Base-by-base conservation (phyloP, 768 basidiomycete species). In the Boletus insuetus region DNA sequence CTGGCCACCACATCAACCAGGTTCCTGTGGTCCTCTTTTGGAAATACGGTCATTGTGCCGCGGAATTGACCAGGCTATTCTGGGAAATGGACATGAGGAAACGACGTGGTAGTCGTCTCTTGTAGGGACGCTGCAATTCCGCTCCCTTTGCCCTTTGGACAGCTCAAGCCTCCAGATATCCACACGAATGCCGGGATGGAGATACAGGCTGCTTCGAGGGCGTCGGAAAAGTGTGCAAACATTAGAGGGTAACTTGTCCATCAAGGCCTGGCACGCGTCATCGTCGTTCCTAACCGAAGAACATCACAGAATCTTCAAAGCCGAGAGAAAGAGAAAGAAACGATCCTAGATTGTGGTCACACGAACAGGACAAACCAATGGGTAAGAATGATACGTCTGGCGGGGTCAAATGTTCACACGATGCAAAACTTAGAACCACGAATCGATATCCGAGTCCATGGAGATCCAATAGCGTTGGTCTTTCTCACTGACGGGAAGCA, bases 401-500 rank as follows among this genome's bases (percentile, higher is more conserved):
- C 3, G 20, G 11, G 22, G 4, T 2, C 16, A 4, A 8, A 12
- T 47, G 6, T 34, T 37, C n/a, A 49, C 31, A 35, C n/a, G 7
- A 8, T 29, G 22, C 17, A 37, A 44, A 16, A 16, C 20, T 6
- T 12, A 51, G 54, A 46, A 17, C 22, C 38, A 32, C 29, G 9
- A 32, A 26, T 51, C 44, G n/a, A 46, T 46, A 29, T 34, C 38
- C 43, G n/a, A 26, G 24, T 24, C 24, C 1, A 24, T 6, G 24
- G 24, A 6, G 5, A 22, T n/a, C 17, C n/a, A 40, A 32, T 55
- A 35, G 43, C 49, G 6, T 34, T 58, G 20, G 50, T 35, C n/a
- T 60, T 58, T 19, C 47, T 55, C 13, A 38, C 12, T 14, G 53
- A 60, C 22, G 56, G 56, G 26, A 34, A 54, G 42, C 32, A 58